Conservation (phyloP, 2,329 filamentous ascomycete species). For the Calonectria honghensis region DNA sequence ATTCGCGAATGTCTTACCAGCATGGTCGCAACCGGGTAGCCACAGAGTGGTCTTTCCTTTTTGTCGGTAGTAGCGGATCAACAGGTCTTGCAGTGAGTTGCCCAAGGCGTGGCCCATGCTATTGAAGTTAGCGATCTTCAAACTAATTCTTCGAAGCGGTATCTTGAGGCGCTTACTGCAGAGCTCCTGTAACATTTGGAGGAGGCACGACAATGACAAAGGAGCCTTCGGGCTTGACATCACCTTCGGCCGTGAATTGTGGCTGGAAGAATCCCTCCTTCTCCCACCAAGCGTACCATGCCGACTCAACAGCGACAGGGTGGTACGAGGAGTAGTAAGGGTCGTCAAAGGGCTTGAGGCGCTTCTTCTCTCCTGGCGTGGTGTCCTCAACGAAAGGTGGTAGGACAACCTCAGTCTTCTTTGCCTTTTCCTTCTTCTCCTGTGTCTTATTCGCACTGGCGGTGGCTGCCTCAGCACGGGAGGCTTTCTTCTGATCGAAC, state of each 20-base stretch:
- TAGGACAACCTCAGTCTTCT: constrained; percentile 77
- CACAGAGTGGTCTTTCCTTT: constrained; percentile 90
- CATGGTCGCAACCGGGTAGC: constrained; percentile 95
- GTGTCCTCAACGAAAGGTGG: constrained; percentile 85
- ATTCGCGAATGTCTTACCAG: constrained; percentile 69
- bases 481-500: constrained; percentile 78
- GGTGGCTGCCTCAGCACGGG: constrained; percentile 66
- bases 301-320: constrained; percentile 91
- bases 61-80: constrained; percentile 94
- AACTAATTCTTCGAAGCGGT: too few species aligned
- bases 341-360: constrained; percentile 83
- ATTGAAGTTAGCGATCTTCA: background rate
- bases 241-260: constrained; percentile 84
- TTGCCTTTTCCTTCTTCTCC: constrained; percentile 84
- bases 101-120: constrained; percentile 58
- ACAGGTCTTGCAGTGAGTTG: constrained; percentile 89
- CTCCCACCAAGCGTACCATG: constrained; percentile 98
- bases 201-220: constrained; percentile 97
- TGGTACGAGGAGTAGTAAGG: constrained; percentile 93
- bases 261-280: constrained; percentile 95
- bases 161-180: constrained; percentile 72
- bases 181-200: constrained; percentile 94
- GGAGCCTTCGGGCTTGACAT: constrained; percentile 85
- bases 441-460: constrained; percentile 68
- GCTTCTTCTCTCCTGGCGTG: constrained; percentile 86